Evolutionary conservation across 2,329 filamentous ascomycete species (phyloP).

Genomic region (Tolypocladium endophyticum): DNA sequence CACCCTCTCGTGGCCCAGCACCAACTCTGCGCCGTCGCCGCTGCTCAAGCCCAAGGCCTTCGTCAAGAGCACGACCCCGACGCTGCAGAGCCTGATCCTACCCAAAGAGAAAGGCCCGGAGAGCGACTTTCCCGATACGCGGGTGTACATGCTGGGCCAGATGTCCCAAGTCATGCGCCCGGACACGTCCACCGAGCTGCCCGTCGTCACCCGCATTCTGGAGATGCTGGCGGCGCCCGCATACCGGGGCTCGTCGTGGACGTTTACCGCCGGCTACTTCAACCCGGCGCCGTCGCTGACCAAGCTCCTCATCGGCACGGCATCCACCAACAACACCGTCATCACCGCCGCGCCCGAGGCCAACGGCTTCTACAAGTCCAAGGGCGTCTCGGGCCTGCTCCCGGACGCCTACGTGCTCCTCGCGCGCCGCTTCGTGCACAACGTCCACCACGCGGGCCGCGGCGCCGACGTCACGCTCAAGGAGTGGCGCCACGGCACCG

Average conservation of each 20-base stretch:
- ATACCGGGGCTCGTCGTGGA: constrained; percentile 70
- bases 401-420: constrained; percentile 89
- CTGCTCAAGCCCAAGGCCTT: constrained; percentile 60
- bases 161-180: constrained; percentile 74
- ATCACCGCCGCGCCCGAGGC: constrained; percentile 88
- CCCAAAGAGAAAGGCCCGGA: constrained; percentile 4
- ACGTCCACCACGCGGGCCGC: constrained; percentile 32
- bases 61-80: constrained; percentile 54
- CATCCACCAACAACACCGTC: constrained; percentile 62
- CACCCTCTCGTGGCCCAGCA: constrained; percentile 59
- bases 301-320: constrained; percentile 64
- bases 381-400: constrained; percentile 79
- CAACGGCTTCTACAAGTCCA: constrained; percentile 88
- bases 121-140: constrained; percentile 43
- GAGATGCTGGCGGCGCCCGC: constrained; percentile 51
- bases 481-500: constrained; percentile 79
- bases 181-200: constrained; percentile 80
- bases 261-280: constrained; percentile 96
- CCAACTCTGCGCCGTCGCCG: constrained; percentile 67
- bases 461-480: constrained; percentile 58
- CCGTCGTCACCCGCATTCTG: constrained; percentile 66
- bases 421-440: constrained; percentile 67
- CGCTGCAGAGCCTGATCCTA: constrained; percentile 57
- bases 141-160: constrained; percentile 78
- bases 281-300: constrained; percentile 86